These are phyloP conservation scores for Erodium maritimum DNA, from an alignment of 345 rosid genomes.

Conservation along the genomic window DNA sequence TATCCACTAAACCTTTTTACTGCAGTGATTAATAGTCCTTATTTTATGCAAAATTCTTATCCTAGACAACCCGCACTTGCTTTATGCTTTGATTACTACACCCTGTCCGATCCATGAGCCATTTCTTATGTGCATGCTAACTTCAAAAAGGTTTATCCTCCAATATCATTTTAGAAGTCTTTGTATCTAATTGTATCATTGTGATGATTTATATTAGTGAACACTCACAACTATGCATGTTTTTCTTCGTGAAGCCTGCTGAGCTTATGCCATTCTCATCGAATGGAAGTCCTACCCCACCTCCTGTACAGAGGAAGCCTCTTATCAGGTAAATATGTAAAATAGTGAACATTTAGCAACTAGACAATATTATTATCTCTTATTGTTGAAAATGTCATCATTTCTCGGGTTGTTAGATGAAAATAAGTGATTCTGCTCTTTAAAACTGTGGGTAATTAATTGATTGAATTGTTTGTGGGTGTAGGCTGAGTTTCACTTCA, in stretches of 20 bases:
- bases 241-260: conserved; percentile 29
- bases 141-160: too few relatives aligned
- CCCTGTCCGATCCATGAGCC: too few relatives aligned
- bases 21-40: background rate
- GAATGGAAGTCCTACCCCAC: conserved; percentile 21
- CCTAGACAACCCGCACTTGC: background rate
- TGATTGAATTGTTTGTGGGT: background rate
- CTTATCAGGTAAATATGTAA: conserved; percentile 71
- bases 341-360: too few relatives aligned
- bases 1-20: conserved; percentile 8
- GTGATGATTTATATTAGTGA: background rate
- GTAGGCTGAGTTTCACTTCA: conserved; percentile 79
- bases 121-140: too few relatives aligned
- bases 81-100: too few relatives aligned
- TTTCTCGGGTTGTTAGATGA: too few relatives aligned
- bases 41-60: background rate
- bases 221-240: background rate
- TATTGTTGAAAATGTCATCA: too few relatives aligned
- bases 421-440: too few relatives aligned
- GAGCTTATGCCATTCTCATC: conserved; percentile 34
- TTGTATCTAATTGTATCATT: background rate
- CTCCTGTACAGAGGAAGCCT: conserved; percentile 49
- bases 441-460: too few relatives aligned
- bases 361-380: too few relatives aligned
- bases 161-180: too few relatives aligned